Conservation (phyloP, 2,329 filamentous ascomycete genomes). For the Penicillium janthinellum region DNA sequence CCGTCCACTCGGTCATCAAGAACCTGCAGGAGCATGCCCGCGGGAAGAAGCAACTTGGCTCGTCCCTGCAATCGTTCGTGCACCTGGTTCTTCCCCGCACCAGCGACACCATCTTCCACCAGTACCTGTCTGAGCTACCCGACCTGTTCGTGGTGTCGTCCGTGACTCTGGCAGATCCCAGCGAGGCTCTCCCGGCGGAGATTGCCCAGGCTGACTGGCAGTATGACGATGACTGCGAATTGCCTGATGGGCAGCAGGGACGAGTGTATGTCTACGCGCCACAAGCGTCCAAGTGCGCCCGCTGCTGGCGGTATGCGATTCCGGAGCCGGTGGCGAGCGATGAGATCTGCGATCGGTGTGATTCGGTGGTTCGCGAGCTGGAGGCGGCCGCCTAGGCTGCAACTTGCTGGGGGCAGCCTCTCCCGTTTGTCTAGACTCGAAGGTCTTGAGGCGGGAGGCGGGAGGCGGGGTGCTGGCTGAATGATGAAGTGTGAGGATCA, state of each 20-base stretch:
- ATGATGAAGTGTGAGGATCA: neutral
- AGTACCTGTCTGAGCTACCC: constrained; percentile 54
- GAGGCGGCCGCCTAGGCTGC: constrained; percentile 13
- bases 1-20: constrained; percentile 69
- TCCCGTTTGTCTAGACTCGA: neutral
- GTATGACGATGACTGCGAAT: constrained; percentile 46
- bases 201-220: constrained; percentile 44
- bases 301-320: constrained; percentile 89
- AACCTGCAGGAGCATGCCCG: constrained; percentile 73
- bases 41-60: constrained; percentile 71
- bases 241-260: constrained; percentile 36
- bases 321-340: constrained; percentile 49
- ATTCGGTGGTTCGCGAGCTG: constrained; percentile 59
- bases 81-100: constrained; percentile 34
- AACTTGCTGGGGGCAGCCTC: constrained; percentile 9
- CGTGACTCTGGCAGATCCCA: constrained; percentile 54
- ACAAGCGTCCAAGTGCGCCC: constrained; percentile 68
- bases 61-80: constrained; percentile 77
- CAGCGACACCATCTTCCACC: constrained; percentile 29
- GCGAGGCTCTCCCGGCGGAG: constrained; percentile 27
- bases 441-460: neutral
- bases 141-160: constrained; percentile 70
- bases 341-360: constrained; percentile 74
- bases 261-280: constrained; percentile 51
- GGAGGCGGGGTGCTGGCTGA: neutral